Evolutionary conservation across 139 green algal genomes (phyloP), one percentile per base, ranked within the genome.

Genomic region (Haematococcus sp.): DNA sequence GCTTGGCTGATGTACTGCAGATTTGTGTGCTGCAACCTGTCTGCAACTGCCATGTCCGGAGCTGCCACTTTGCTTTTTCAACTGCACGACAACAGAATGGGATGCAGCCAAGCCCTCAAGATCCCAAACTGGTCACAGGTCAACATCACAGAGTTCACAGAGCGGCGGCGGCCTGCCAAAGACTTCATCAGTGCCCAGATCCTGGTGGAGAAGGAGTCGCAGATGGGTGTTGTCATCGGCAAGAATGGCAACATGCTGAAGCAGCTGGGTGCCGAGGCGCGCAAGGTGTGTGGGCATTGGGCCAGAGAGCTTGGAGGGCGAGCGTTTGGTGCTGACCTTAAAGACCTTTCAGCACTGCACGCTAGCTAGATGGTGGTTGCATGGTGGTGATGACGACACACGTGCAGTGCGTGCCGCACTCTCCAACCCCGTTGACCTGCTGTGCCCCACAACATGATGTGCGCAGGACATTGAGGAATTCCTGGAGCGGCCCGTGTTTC

Each of bases 191-290:
- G 34, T 28, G 79, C 76, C 1, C 54, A 86, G 13, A 84, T 90
- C 30, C 60, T 90, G 17, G 75, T 86, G 22, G 85, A 90, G 74
- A 83, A 80, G 40, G 74, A 84, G 23, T 77, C 46, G 32, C 85
- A 90, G 74, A 64, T 68, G 59, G 85, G 81, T 27, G 97, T 98
- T 51, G 33, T 98, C 33, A 78, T 98, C 20, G 94, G 94, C 4
- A 54, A 60, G 33, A 72, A 73, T 0, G 92, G 92, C 27, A 59
- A 44, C 32, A 85, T 83, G 22, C 76, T 97, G 19, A 92, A 92
- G 68, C 25, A 63, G 69, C 74, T 97, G 65, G 81, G 76, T 4
- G 76, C 74, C 3, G 81, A 83, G 19, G 76, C 93, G 15, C 71
- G 92, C 16, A 19, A 25, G 40, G 40, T 49, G 40, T 49, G 40